phyloP scores from a whole-genome alignment of 768 basidiomycete species.

The Terana coerulea region DNA sequence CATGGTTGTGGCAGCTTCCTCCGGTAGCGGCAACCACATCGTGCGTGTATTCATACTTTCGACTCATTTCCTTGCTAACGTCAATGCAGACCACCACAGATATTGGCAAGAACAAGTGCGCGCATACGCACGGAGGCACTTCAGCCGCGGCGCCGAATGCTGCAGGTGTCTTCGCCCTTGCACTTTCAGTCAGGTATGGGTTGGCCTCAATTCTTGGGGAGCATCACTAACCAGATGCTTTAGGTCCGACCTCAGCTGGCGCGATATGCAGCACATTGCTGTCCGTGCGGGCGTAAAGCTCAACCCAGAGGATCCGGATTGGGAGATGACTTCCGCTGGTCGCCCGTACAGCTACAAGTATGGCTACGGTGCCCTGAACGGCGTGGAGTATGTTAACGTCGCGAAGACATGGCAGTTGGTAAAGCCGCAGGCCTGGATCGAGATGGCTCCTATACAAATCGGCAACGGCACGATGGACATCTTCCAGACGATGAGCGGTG shows the following conservation, averaged over 20 bases:
- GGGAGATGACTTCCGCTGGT: conserved; percentile 78
- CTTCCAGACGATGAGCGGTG: conserved; percentile 53
- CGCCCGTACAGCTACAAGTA: conserved; percentile 86
- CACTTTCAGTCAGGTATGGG: conserved; percentile 61
- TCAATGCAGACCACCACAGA: conserved; percentile 84
- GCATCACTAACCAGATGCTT: conserved; percentile 1
- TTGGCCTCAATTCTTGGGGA: neutral
- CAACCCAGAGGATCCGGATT: conserved; percentile 89
- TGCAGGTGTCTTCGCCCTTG: conserved; percentile 89
- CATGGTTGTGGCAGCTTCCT: conserved; percentile 94
- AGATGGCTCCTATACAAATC: conserved; percentile 68
- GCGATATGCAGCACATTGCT: conserved; percentile 90
- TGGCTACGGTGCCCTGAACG: conserved; percentile 89
- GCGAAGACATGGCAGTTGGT: conserved; percentile 82
- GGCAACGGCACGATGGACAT: conserved; percentile 55
- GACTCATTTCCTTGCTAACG: conserved; percentile 14
- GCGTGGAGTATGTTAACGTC: conserved; percentile 72
- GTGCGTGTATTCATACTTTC: conserved; percentile 44
- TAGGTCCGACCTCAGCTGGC: conserved; percentile 94
- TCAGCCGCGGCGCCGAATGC: conserved; percentile 98
- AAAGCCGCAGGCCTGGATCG: conserved; percentile 92
- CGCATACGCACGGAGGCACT: conserved; percentile 86
- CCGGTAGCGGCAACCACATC: conserved; percentile 90
- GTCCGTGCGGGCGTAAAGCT: conserved; percentile 72
- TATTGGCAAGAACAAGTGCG: conserved; percentile 79